These are phyloP conservation scores for Yamadazyma diddensiae DNA, from an alignment of 1,139 yeast genomes.

Conservation along the genomic window DNA sequence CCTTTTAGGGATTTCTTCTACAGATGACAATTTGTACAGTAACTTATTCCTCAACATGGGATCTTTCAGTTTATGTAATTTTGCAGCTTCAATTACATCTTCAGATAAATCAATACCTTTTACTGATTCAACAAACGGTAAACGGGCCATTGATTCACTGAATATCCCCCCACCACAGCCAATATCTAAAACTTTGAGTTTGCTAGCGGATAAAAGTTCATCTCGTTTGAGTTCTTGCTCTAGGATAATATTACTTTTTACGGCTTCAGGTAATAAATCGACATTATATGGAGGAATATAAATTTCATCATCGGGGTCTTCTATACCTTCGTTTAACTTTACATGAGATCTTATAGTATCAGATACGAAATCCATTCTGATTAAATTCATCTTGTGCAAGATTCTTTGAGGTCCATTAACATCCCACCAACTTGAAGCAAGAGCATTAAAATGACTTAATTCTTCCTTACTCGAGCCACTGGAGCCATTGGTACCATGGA, in stretches of 20 bases:
- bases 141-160: conserved; percentile 81
- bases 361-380: conserved; percentile 83
- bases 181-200: conserved; percentile 67
- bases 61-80: conserved; percentile 61
- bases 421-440: conserved; percentile 97
- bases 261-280: conserved; percentile 58
- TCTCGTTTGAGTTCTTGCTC: conserved; percentile 48
- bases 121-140: conserved; percentile 60
- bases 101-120: conserved; percentile 82
- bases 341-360: conserved; percentile 51
- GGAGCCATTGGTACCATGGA: conserved; percentile 8
- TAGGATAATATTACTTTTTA: conserved; percentile 43
- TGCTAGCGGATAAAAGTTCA: conserved; percentile 30
- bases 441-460: conserved; percentile 72
- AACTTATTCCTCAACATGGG: conserved; percentile 56
- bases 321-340: conserved; percentile 37
- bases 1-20: conserved; percentile 52
- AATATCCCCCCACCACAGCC: conserved; percentile 99
- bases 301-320: conserved; percentile 44
- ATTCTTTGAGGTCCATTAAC: conserved; percentile 89
- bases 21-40: conserved; percentile 54
- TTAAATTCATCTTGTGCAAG: conserved; percentile 88
- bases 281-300: conserved; percentile 78
- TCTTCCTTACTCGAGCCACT: conserved; percentile 50
- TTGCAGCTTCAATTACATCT: conserved; percentile 81